Conservation (phyloP, 139 green algal species). For the Tetraselmis striata region DNA sequence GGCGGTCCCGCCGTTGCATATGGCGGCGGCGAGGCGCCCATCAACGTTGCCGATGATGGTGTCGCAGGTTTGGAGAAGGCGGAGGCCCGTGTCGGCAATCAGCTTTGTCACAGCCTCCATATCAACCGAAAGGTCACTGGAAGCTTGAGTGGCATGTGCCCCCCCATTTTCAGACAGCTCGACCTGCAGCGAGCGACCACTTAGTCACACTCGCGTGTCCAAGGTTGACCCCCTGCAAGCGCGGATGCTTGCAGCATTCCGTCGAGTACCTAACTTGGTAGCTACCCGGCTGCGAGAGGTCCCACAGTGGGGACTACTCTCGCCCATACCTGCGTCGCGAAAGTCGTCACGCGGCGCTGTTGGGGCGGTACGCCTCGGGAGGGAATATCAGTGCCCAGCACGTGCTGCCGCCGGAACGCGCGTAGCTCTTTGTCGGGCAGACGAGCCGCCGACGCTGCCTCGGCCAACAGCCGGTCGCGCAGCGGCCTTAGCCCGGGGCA, state of each 20-base stretch:
- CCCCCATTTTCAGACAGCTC: too few species aligned
- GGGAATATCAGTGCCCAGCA: not conserved
- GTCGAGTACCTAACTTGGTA: too few species aligned
- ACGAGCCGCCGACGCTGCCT: not conserved
- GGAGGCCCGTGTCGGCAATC: not conserved
- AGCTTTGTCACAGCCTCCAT: not conserved
- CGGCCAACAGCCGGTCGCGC: not conserved
- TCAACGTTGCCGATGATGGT: not conserved
- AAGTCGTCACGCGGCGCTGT: not conserved
- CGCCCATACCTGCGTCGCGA: not conserved
- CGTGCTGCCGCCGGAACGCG: not conserved
- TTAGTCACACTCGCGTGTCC: too few species aligned
- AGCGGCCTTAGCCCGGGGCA: not conserved
- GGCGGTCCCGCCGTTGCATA: not conserved
- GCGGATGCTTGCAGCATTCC: too few species aligned
- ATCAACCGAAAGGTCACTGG: not conserved
- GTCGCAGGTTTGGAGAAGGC: not conserved
- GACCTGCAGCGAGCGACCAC: too few species aligned
- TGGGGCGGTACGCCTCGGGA: not conserved
- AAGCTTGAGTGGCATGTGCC: too few species aligned
- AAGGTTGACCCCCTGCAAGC: too few species aligned
- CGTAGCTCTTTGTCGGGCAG: not conserved
- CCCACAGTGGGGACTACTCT: too few species aligned
- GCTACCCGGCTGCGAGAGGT: too few species aligned
- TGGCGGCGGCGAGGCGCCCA: not conserved